Percentiles rank a stretch among this genome's conserved stretches.
Evolutionary conservation across 2,329 filamentous ascomycete species (phyloP).

Genomic region (Alternaria sp.): DNA sequence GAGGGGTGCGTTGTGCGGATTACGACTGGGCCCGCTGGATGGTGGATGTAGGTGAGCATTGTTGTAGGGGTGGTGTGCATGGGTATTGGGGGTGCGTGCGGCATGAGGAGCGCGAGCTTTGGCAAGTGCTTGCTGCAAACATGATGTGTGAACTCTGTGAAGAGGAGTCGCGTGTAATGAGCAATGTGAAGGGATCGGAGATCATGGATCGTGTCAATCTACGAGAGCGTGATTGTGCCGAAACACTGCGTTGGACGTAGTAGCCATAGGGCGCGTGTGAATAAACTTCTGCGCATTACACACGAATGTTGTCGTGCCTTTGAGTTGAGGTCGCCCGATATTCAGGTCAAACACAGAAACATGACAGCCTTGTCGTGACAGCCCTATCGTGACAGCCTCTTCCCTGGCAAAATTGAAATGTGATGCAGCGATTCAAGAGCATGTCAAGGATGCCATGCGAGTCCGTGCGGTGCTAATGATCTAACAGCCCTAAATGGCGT

Average conservation of each 20-base stretch:
- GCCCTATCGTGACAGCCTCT: neutral
- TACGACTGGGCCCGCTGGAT: constrained; percentile 5
- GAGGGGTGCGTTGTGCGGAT: constrained; percentile 5
- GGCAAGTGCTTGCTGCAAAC: neutral
- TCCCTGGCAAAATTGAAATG: neutral
- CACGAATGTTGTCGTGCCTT: neutral
- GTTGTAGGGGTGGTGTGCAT: neutral
- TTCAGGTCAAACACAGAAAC: neutral
- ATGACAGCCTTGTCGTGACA: no score
- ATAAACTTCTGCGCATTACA: neutral
- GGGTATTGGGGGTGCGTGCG: neutral
- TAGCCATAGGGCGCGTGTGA: neutral
- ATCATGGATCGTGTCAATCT: neutral
- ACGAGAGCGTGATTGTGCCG: neutral
- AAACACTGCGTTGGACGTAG: neutral
- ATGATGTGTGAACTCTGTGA: neutral
- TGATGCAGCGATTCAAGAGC: neutral
- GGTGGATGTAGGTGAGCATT: constrained; percentile 12
- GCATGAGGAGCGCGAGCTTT: neutral
- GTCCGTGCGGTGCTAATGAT: neutral
- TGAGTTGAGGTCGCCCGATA: neutral
- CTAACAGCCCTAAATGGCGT: neutral
- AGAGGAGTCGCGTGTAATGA: neutral
- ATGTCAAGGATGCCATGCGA: neutral
- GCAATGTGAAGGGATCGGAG: neutral